These are phyloP conservation scores for Zelonia costaricensis DNA, from an alignment of 208 protist genomes.

Conservation along the genomic window DNA sequence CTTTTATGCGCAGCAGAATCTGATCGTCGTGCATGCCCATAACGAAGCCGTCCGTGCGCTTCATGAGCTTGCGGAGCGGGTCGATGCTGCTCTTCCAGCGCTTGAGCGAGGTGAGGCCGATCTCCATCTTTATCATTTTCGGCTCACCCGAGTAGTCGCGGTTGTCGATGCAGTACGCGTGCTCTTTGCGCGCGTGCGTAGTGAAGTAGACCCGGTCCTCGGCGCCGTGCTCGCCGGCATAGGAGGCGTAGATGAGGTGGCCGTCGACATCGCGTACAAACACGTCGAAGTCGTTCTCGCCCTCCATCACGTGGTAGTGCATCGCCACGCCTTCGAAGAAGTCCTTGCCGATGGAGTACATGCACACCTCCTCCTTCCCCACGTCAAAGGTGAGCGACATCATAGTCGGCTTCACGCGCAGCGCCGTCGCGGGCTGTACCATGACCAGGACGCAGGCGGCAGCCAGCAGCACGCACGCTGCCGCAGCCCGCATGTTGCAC, in stretches of 20 bases:
- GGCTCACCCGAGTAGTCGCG: constrained; percentile 39
- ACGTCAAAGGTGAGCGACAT: constrained; percentile 59
- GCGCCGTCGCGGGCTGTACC: constrained; percentile 11
- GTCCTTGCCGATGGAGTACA: constrained; percentile 61
- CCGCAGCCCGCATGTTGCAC: constrained; percentile 5
- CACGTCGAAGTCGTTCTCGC: constrained; percentile 74
- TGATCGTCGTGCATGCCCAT: constrained; percentile 82
- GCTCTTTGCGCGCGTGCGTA: constrained; percentile 52
- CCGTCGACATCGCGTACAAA: constrained; percentile 61
- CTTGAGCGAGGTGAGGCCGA: constrained; percentile 75
- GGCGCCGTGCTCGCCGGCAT: constrained; percentile 67
- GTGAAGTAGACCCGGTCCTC: constrained; percentile 85
- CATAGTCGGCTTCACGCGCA: constrained; percentile 60
- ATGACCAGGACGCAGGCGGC: constrained; percentile 1
- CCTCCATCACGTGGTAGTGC: constrained; percentile 72
- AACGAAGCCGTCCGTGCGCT: constrained; percentile 63
- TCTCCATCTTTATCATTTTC: constrained; percentile 72
- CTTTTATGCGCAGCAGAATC: constrained; percentile 68
- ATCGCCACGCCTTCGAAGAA: constrained; percentile 69
- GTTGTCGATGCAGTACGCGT: constrained; percentile 88
- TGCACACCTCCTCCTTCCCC: constrained; percentile 67
- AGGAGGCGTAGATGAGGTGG: constrained; percentile 68
- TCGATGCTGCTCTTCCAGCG: constrained; percentile 80
- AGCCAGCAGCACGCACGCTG: constrained; percentile 1
- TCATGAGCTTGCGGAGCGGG: constrained; percentile 69